Evolutionary conservation across 2,329 filamentous ascomycete genomes (phyloP).

Genomic region (Neofusicoccum umdonicola): DNA sequence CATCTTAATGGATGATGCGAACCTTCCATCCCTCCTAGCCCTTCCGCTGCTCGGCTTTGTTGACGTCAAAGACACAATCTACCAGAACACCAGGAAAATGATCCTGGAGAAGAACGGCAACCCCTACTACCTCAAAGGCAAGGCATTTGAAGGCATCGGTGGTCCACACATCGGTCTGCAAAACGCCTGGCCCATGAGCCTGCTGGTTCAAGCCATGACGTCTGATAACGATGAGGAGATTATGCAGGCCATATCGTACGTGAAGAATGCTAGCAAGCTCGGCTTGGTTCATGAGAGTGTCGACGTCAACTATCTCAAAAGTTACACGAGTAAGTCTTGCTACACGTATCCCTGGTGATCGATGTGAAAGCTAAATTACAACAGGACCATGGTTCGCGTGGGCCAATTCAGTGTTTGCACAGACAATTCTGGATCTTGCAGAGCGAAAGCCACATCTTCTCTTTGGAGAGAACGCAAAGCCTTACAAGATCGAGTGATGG

Average conservation of each 20-base stretch:
- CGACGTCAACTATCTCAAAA: conserved; percentile 66
- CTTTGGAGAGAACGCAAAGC: conserved; percentile 63
- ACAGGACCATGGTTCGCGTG: conserved; percentile 88
- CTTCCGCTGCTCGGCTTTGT: conserved; percentile 78
- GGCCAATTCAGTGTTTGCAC: conserved; percentile 95
- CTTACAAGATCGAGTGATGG: conserved; percentile 50
- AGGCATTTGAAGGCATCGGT: conserved; percentile 81
- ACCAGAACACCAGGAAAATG: conserved; percentile 85
- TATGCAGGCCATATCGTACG: conserved; percentile 64
- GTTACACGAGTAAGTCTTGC: conserved; percentile 67
- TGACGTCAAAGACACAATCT: conserved; percentile 62
- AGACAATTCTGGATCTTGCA: conserved; percentile 86
- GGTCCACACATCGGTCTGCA: conserved; percentile 78
- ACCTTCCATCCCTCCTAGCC: conserved; percentile 77
- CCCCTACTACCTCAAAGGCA: conserved; percentile 81
- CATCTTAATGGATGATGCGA: conserved; percentile 87
- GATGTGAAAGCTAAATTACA: background rate
- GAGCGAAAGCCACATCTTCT: conserved; percentile 84
- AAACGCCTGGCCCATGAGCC: conserved; percentile 96
- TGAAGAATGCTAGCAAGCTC: conserved; percentile 71
- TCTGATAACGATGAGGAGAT: conserved; percentile 83
- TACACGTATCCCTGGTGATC: too few relatives aligned
- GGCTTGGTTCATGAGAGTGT: conserved; percentile 92
- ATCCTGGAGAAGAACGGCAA: conserved; percentile 74
- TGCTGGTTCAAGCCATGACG: conserved; percentile 89